A percentile compares a stretch with the other conserved stretches of the same genome.
These are phyloP conservation scores for Aurantiochytrium sp. DNA, from an alignment of 108 stramenopile genomes.

Conservation along the genomic window DNA sequence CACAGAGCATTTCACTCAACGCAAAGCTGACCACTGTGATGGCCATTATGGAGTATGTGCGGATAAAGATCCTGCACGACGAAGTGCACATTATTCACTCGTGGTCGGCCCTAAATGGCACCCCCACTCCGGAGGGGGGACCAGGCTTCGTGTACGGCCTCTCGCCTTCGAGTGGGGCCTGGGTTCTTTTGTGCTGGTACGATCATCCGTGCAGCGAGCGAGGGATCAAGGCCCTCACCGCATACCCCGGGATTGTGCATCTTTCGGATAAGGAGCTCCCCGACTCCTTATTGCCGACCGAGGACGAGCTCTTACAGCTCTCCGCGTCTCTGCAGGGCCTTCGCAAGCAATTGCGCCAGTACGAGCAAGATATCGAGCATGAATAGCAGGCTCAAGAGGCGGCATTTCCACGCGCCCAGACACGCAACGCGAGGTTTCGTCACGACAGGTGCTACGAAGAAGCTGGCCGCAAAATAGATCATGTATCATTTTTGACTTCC, in stretches of 20 bases:
- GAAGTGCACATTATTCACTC: neutral
- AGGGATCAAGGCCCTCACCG: neutral
- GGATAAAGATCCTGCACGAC: neutral
- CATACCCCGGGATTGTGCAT: neutral
- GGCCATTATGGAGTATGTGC: neutral
- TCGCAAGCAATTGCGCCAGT: no score
- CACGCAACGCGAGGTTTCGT: no score
- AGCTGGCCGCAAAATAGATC: no score
- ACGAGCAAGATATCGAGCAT: no score
- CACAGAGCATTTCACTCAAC: neutral
- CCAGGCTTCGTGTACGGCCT: neutral
- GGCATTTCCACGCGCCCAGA: no score
- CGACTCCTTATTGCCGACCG: neutral
- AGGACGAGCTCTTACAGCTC: neutral
- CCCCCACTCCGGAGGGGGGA: neutral
- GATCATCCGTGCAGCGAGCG: constrained; percentile 24
- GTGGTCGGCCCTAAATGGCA: neutral
- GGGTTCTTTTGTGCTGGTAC: neutral
- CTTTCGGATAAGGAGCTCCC: neutral
- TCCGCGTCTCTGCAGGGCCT: no score
- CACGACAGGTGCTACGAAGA: no score
- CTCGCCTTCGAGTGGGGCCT: neutral
- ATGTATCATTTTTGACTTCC: no score
- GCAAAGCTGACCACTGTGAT: neutral
- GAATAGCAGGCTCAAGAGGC: no score